Conservation (phyloP, 257 asterid species). For the Coffea canephora region DNA sequence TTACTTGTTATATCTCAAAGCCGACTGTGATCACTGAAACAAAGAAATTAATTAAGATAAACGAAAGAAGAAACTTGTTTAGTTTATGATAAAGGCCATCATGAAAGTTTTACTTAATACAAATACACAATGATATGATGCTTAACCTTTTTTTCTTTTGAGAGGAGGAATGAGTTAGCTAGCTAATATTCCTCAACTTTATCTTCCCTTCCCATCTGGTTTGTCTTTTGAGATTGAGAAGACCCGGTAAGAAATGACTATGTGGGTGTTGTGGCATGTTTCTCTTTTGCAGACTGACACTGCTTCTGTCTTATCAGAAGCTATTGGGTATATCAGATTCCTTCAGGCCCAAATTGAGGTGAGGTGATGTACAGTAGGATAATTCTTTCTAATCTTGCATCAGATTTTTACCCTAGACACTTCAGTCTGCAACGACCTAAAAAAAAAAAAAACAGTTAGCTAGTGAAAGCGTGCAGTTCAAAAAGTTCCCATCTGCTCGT, state of each 20-base stretch:
- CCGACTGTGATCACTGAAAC: conserved; percentile 5
- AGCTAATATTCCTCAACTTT: conserved; percentile 21
- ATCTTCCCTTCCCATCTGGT: conserved; percentile 27
- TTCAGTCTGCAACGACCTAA: background rate
- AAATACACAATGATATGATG: background rate
- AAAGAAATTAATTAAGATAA: conserved; percentile 9
- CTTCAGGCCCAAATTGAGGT: conserved; percentile 92
- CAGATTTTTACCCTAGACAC: background rate
- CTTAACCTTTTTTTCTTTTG: background rate
- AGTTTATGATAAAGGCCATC: conserved; percentile 36
- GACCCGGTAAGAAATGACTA: conserved; percentile 32
- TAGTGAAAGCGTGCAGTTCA: conserved; percentile 6
- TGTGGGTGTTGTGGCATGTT: conserved; percentile 35
- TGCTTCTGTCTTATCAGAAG: conserved; percentile 97
- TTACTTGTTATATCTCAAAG: background rate
- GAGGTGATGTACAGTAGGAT: conserved; percentile 42
- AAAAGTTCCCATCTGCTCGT: background rate
- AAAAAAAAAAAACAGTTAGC: background rate
- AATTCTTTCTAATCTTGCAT: background rate
- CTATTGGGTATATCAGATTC: conserved; percentile 92
- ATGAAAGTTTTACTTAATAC: conserved; percentile 15
- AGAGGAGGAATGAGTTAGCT: background rate
- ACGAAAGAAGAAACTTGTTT: background rate
- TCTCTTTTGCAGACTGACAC: conserved; percentile 99
- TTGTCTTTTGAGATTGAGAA: conserved; percentile 42